Evolutionary conservation across 1,284 basidiomycete genomes (phyloP), one percentile per base, ranked within the genome.

Genomic region (Boletus semigastroideus): DNA sequence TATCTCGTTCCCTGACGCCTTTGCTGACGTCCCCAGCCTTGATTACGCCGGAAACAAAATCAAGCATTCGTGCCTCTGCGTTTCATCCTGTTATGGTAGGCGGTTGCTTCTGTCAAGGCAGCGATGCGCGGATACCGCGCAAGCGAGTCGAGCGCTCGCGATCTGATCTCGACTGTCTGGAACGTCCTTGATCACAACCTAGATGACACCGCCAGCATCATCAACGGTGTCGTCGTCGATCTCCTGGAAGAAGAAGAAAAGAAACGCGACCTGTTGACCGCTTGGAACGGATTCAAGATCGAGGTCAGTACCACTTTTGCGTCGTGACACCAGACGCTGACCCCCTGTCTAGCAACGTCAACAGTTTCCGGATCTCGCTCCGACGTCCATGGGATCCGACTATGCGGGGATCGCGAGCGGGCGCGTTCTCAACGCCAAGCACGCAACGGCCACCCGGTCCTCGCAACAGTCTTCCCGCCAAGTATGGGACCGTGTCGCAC

Each of bases 151-250:
- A 84, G 80, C 20, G 90, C 92, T 1, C 77, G 85, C 12, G 94
- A 97, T 69, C 76, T 98, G 61, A 84, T 98, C 43, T 87, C 87
- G 39, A 96, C 92, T 0, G 78, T 96, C 12, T 94, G 86, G 82
- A 90, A 86, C 60, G 79, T 98, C 17, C 75, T 97, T 14, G 91
- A 95, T 58, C 74, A 80, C 36, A 82, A 91, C 58, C 67, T 88
- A 25, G 92, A 95, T 49, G 77, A 84, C 19, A 90, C 91, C 0
- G 84, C 84, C 0, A 84, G 85, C 49, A 79, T 97, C 34, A 77
- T 96, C 40, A 89, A 87, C 53, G 78, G 84, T n/a, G n/a, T n/a
- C 7, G 77, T 96, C 17, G 85, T 93, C 9, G 90, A 92, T 57
- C 70, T 92, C 10, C 70, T 96, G n/a, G 88, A 90, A 4, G 90